Conservation (phyloP, 2,329 filamentous ascomycete genomes). For the Apiospora sp. region DNA sequence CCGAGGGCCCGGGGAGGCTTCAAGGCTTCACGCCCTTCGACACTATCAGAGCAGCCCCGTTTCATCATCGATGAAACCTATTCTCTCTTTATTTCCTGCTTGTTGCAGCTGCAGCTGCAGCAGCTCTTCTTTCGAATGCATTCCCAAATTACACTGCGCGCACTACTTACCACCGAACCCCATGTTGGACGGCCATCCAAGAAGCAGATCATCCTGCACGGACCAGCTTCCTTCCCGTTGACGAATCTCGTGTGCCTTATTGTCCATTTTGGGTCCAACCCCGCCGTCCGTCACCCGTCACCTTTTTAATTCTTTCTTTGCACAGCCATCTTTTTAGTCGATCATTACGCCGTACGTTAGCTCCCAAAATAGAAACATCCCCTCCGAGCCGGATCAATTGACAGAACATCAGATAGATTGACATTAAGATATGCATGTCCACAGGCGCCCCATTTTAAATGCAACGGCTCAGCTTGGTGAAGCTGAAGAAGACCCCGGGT, state of each 20-base stretch:
- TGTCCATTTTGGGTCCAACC: not conserved
- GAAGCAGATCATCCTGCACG: constrained; percentile 7
- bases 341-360: constrained; percentile 10
- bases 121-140: not conserved
- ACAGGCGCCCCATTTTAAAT: not conserved
- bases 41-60: not conserved
- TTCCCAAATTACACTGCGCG: not conserved
- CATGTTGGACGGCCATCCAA: not conserved
- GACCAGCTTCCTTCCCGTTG: not conserved
- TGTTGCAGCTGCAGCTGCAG: too few species aligned
- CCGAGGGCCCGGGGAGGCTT: not conserved
- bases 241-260: not conserved
- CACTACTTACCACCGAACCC: not conserved
- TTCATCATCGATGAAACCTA: constrained; percentile 2
- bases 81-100: not conserved
- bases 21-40: not conserved
- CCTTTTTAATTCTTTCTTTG: not conserved
- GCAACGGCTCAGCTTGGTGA: constrained; percentile 2
- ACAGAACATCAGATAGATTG: constrained; percentile 5
- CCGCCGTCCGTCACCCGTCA: not conserved
- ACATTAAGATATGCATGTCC: constrained; percentile 12
- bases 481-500: not conserved
- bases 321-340: constrained; percentile 16
- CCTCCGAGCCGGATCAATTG: not conserved
- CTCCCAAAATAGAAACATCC: constrained; percentile 9